phyloP scores from a whole-genome alignment of 208 protist genomes.

The Ichthyophonus hoferi region DNA sequence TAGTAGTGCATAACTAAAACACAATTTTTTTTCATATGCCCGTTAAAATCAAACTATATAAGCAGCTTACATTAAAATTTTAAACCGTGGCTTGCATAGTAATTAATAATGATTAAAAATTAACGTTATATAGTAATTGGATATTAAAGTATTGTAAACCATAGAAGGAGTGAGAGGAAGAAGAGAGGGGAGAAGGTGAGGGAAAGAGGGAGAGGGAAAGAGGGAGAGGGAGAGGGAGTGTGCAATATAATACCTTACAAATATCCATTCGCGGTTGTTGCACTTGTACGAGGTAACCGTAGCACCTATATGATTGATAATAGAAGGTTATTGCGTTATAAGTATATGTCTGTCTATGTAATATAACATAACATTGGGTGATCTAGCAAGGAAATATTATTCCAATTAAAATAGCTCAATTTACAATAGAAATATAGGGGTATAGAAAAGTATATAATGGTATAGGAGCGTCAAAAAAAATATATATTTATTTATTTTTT shows the following conservation, averaged over 20 bases:
- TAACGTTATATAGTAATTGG: no score
- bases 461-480: no score
- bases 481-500: no score
- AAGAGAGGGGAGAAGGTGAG: not conserved
- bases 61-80: not conserved
- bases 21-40: no score
- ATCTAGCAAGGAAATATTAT: not conserved
- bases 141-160: not conserved
- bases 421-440: not conserved
- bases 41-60: no score
- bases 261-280: not conserved
- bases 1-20: not conserved
- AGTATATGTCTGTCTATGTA: no score
- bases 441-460: not conserved
- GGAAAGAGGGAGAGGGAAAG: not conserved
- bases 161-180: not conserved
- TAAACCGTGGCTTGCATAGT: not conserved
- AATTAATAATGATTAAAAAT: not conserved
- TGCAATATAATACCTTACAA: constrained; percentile 17
- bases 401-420: not conserved
- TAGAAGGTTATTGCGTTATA: no score
- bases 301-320: constrained; percentile 22
- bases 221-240: not conserved
- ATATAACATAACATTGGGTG: not conserved
- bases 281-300: constrained; percentile 1